These are phyloP conservation scores for Trichodelitschia bisporula DNA, from an alignment of 495 filamentous ascomycete species.

Conservation along the genomic window DNA sequence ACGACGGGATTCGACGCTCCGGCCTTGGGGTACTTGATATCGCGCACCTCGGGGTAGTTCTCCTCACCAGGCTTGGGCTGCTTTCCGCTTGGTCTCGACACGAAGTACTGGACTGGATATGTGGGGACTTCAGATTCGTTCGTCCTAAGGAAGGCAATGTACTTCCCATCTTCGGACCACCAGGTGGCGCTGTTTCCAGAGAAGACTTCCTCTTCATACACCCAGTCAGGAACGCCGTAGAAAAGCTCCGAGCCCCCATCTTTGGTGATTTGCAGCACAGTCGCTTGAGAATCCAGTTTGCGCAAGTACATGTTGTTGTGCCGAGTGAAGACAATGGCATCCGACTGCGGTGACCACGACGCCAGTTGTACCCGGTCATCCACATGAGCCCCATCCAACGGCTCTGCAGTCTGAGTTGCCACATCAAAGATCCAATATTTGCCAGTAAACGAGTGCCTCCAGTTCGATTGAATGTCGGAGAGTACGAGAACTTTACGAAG, in stretches of 20 bases:
- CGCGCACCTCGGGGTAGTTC: slow-evolving; percentile 66
- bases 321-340: slow-evolving; percentile 62
- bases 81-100: slow-evolving; percentile 64
- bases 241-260: slow-evolving; percentile 75
- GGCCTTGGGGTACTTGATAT: slow-evolving; percentile 95
- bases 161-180: slow-evolving; percentile 79
- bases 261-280: slow-evolving; percentile 48
- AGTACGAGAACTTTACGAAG: slow-evolving; percentile 62
- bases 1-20: slow-evolving; percentile 85
- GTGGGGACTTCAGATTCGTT: slow-evolving; percentile 82
- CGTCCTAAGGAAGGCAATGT: slow-evolving; percentile 72
- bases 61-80: slow-evolving; percentile 48
- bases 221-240: slow-evolving; percentile 97
- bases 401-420: slow-evolving; percentile 47
- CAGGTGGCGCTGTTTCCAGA: slow-evolving; percentile 59
- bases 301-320: slow-evolving; percentile 78
- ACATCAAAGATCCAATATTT: slow-evolving; percentile 92
- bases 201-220: slow-evolving; percentile 95
- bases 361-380: slow-evolving; percentile 60
- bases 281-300: slow-evolving; percentile 27
- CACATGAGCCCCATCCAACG: slow-evolving; percentile 45
- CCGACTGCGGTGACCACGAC: slow-evolving; percentile 67
- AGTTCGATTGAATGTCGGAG: slow-evolving; percentile 46
- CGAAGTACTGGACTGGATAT: slow-evolving; percentile 83
- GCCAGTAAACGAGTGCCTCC: slow-evolving; percentile 69